A percentile compares a stretch with the other conserved stretches of the same genome.
phyloP scores from a whole-genome alignment of 768 basidiomycete genomes.

The Tulasnella sp. region DNA sequence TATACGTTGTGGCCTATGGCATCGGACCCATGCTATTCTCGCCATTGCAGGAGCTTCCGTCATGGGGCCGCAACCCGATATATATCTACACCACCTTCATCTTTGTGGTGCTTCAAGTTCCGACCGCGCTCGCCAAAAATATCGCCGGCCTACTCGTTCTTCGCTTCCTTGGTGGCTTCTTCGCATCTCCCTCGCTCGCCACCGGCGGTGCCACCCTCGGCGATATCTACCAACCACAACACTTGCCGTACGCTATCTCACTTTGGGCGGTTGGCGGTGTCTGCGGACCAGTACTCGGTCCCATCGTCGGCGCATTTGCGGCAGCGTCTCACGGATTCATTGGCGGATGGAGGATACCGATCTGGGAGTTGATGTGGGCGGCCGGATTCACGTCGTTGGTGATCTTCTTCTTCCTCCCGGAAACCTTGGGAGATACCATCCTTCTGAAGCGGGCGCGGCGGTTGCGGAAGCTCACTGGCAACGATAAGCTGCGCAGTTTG shows the following conservation, averaged over 20 bases:
- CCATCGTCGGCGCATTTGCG: constrained; percentile 23
- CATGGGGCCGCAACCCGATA: constrained; percentile 30
- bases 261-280: constrained; percentile 20
- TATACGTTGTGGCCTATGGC: constrained; percentile 20
- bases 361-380: constrained; percentile 23
- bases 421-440: constrained; percentile 21
- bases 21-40: constrained; percentile 29
- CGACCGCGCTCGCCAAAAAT: constrained; percentile 29
- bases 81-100: constrained; percentile 29
- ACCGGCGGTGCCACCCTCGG: constrained; percentile 21
- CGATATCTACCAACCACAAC: constrained; percentile 23
- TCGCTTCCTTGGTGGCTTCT: constrained; percentile 24
- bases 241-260: constrained; percentile 21
- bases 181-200: constrained; percentile 22
- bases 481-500: constrained; percentile 17
- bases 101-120: constrained; percentile 25
- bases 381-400: constrained; percentile 16
- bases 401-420: constrained; percentile 18
- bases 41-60: constrained; percentile 25
- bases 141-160: constrained; percentile 26
- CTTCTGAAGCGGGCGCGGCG: constrained; percentile 18
- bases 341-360: constrained; percentile 21
- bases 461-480: constrained; percentile 24
- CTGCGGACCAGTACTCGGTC: constrained; percentile 22
- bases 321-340: constrained; percentile 7